Percentiles rank a stretch among this genome's conserved stretches.
phyloP scores from a whole-genome alignment of 139 green algal species.

The Volvox reticuliferus region DNA sequence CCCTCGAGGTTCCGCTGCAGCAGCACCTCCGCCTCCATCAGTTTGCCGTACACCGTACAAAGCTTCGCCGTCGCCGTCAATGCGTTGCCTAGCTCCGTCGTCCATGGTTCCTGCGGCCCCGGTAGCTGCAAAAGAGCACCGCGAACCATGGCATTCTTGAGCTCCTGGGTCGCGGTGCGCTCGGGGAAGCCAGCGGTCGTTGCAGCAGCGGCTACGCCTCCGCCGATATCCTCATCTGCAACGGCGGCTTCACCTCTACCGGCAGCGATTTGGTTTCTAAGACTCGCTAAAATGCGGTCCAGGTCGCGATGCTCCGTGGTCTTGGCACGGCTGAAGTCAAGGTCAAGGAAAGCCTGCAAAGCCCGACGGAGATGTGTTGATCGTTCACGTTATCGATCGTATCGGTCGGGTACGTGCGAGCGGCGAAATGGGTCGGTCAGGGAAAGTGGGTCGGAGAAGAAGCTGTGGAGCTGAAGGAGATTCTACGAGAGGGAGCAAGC shows the following conservation, averaged over 20 bases:
- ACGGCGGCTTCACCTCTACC: not conserved
- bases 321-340: not conserved
- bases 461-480: too few species aligned
- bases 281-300: not conserved
- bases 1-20: not conserved
- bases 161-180: not conserved
- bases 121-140: conserved; percentile 10
- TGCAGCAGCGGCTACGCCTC: not conserved
- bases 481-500: too few species aligned
- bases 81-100: not conserved
- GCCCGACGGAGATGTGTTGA: not conserved
- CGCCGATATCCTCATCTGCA: not conserved
- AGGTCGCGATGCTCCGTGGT: not conserved
- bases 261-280: not conserved
- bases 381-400: too few species aligned
- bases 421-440: too few species aligned
- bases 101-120: not conserved
- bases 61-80: not conserved
- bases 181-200: not conserved
- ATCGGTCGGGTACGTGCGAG: too few species aligned
- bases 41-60: not conserved
- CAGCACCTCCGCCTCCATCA: not conserved
- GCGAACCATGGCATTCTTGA: not conserved
- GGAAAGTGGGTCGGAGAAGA: too few species aligned
- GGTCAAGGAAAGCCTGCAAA: not conserved